Base-by-base conservation (phyloP, 2,329 filamentous ascomycete species). In the Fusarium anthophilum region DNA sequence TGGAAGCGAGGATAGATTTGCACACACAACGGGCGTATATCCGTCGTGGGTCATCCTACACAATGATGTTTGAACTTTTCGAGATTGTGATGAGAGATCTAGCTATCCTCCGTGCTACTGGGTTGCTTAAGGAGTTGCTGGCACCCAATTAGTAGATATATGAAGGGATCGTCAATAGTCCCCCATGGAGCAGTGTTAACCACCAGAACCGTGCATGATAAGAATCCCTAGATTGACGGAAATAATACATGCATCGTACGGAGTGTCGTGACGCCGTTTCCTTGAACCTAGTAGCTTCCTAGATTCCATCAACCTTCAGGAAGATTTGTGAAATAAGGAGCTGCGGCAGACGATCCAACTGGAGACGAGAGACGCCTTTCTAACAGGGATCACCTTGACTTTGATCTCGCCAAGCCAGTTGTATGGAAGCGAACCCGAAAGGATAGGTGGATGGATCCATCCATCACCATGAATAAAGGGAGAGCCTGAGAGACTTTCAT, bases 261-360 rank as follows among this genome's bases (percentile, higher is more conserved):
- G 26, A 48, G 45, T 22, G 70, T 53, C 26, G 38, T 59, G 41
- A 41, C 38, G 15, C 38, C 48, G 41, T 74, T 63, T 55, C 35
- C 41, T 28, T 26, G n/a, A 26, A 38, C 35, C 35, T n/a, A 38
- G 32, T 35, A 35, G 32, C 14, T 15, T 35, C 32, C 32, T 35
- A 53, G 35, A n/a, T 54, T 54, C 35, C 48, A 53, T 26, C 39
- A 65, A 65, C 56, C 59, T 61, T 39, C 47, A 69, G 28, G 39
- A 54, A 53, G n/a, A 63, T 66, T 59, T 60, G 39, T 44, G 53
- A 63, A 60, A 57, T 68, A 53, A 65, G 59, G 63, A 65, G 59
- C 41, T 55, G 57, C 60, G 32, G 56, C 35, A 66, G 39, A 72
- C 59, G 45, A 48, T 54, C 50, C 48, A 48, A 38, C 32, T 13